Conservation (phyloP, 257 asterid genomes). For the Pogostemon cablin region DNA sequence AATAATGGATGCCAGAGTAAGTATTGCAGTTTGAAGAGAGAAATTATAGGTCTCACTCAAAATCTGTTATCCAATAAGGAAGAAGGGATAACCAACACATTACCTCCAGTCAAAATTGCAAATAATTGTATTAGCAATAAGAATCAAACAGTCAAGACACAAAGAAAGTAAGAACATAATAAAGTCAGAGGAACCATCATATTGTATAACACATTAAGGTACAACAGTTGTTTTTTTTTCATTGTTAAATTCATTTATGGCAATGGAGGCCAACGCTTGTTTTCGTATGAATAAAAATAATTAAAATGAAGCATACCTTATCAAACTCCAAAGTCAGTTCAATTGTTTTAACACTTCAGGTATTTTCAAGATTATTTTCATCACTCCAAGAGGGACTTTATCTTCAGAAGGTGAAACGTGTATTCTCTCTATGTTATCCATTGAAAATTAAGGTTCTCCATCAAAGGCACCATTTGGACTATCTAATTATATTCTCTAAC, state of each 20-base stretch:
- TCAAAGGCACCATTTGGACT: slow-evolving; percentile 37
- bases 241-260: neutral
- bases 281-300: slow-evolving; percentile 8
- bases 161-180: slow-evolving; percentile 14
- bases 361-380: slow-evolving; percentile 65
- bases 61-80: neutral
- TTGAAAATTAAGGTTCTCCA: slow-evolving; percentile 60
- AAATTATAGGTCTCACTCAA: neutral
- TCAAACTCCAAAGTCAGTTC: slow-evolving; percentile 88
- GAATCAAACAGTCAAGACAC: neutral
- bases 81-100: slow-evolving; percentile 9
- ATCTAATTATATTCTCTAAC: no score
- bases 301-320: slow-evolving; percentile 59
- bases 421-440: slow-evolving; percentile 60
- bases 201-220: neutral
- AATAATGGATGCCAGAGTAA: neutral
- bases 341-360: slow-evolving; percentile 77
- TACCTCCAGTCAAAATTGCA: slow-evolving; percentile 90
- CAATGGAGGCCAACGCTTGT: slow-evolving; percentile 8
- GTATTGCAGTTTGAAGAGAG: neutral
- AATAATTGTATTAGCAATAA: slow-evolving; percentile 1
- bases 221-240: neutral
- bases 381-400: slow-evolving; percentile 88
- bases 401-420: slow-evolving; percentile 90
- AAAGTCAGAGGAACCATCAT: neutral